Evolutionary conservation across 805 yeast genomes (phyloP).

Genomic region (Suhomyces pyralidae): DNA sequence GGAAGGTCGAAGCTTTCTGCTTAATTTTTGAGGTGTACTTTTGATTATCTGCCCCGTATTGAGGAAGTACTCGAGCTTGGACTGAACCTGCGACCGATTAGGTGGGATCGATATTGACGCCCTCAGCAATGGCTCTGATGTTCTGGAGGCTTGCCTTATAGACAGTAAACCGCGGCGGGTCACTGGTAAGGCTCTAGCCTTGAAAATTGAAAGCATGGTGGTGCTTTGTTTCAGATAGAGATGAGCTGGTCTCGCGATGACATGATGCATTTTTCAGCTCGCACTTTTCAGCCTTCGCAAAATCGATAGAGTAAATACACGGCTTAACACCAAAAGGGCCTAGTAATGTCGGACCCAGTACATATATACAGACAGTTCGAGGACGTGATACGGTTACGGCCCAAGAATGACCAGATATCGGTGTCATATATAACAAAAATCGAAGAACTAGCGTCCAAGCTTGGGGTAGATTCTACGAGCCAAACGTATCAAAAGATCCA

Average conservation of each 20-base stretch:
- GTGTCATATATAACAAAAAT: background rate
- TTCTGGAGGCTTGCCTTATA: background rate
- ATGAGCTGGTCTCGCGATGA: background rate
- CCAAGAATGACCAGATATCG: background rate
- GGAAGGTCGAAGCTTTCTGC: conserved; percentile 5
- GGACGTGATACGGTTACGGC: background rate
- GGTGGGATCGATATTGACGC: background rate
- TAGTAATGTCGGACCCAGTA: background rate
- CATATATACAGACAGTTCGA: background rate
- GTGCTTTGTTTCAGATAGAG: background rate
- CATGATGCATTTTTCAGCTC: background rate
- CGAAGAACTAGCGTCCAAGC: background rate
- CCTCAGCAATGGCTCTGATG: background rate
- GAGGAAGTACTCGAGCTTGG: conserved; percentile 25
- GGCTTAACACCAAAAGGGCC: too few species aligned
- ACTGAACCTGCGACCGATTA: conserved; percentile 11
- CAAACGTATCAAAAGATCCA: conserved; percentile 21
- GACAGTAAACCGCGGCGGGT: background rate
- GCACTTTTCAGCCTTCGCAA: background rate
- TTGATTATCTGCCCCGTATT: conserved; percentile 27
- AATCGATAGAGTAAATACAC: background rate
- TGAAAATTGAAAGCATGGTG: background rate
- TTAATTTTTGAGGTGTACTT: conserved; percentile 15
- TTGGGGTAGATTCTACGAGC: conserved; percentile 9
- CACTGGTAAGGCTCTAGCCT: background rate